Evolutionary conservation across 2,329 filamentous ascomycete species (phyloP), one percentile per base, ranked within the genome.

Genomic region (Botryosphaeria dothidea): DNA sequence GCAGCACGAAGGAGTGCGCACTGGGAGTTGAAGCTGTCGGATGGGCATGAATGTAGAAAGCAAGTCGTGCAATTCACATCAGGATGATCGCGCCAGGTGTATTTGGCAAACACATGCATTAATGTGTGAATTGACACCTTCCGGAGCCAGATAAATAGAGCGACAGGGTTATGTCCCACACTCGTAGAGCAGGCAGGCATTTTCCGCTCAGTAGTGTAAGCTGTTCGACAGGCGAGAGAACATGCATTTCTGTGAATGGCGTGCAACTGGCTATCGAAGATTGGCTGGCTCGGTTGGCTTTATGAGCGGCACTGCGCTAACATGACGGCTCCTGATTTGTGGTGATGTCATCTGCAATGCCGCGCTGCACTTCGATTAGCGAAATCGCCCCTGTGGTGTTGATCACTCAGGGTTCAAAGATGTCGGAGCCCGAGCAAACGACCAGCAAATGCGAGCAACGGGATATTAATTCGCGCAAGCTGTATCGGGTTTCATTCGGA

Each of bases 341-440:
- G 54, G 19, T 60, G 56, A 60, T 60, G 56, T 60, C 56, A 60
- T 60, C 56, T 56, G 34, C 13, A 19, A 25, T 19, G 6, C 52
- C 8, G 34, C 52, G 54, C 23, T 9, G 54, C 54, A 31, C 7
- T 13, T 43, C 56, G 56, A 60, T 60, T 46, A 60, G 56, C 56
- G 56, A 60, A 46, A 19, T n/a, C 9, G 56, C 56, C 56, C 36
- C 56, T 23, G 43, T 60, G 56, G 56, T 45, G 41, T 46, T 46
- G 56, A 60, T 60, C 56, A 25, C 56, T 46, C 41, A 34, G 56
- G 41, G 56, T 60, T 60, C 56, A 60, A 60, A 46, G 41, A 46
- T 5, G 23, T 13, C n/a, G 29, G 13, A 34, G 38, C 41, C 46
- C 38, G 56, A 60, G 54, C 54, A 56, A 25, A 36, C 54, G 4